A percentile compares a stretch with the other conserved stretches of the same genome.
Conservation (phyloP, 306 rosid genomes). For the Elaeagnus macrophylla region DNA sequence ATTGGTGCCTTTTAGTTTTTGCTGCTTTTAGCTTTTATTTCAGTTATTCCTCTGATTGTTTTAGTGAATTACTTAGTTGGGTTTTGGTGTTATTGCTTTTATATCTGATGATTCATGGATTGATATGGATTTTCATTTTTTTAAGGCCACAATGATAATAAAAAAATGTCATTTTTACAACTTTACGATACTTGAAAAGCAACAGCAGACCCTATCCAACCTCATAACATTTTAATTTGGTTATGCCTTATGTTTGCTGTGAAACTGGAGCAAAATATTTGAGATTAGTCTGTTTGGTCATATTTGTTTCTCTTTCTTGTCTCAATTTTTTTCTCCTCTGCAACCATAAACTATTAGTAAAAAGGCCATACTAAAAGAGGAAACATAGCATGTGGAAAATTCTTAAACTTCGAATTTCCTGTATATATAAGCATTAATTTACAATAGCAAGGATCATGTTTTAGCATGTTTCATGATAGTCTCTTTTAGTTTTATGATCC, state of each 20-base stretch:
- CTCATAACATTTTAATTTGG: not conserved
- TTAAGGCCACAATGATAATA: too few species aligned
- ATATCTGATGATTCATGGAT: not conserved
- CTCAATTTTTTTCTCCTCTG: not conserved
- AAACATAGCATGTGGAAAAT: too few species aligned
- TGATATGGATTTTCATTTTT: too few species aligned
- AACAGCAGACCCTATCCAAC: not conserved
- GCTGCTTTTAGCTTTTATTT: slow-evolving; percentile 11
- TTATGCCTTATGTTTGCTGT: not conserved
- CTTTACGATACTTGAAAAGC: not conserved
- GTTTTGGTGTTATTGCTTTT: not conserved
- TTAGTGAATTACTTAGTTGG: not conserved
- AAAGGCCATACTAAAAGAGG: too few species aligned
- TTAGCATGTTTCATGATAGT: too few species aligned
- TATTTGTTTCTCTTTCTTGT: not conserved
- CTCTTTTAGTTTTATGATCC: too few species aligned
- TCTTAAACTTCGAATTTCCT: too few species aligned
- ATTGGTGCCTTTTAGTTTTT: slow-evolving; percentile 4
- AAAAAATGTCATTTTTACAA: too few species aligned
- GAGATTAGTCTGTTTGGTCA: slow-evolving; percentile 4
- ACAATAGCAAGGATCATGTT: too few species aligned
- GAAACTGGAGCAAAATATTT: slow-evolving; percentile 5
- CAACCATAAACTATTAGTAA: too few species aligned
- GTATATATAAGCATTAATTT: too few species aligned
- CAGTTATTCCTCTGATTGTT: slow-evolving; percentile 1